phyloP scores from a whole-genome alignment of 1,139 yeast genomes.

The Kodamaea plutei region DNA sequence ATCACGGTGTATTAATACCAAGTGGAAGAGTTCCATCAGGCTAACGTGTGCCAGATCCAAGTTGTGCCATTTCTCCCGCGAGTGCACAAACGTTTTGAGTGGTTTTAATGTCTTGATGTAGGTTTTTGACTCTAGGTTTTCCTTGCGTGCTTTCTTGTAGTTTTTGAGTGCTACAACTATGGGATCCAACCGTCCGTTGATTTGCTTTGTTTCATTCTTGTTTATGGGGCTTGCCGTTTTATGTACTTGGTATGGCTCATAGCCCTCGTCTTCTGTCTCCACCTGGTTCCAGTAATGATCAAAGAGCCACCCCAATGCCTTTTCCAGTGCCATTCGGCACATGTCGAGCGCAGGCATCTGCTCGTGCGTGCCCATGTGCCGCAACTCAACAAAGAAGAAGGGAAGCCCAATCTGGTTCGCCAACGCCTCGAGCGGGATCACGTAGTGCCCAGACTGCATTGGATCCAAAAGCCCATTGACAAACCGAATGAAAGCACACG shows the following conservation, averaged over 20 bases:
- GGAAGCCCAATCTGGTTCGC: slow-evolving; percentile 75
- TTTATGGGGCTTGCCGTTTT: neutral
- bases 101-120: slow-evolving; percentile 41
- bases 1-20: slow-evolving; percentile 20
- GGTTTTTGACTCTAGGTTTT: slow-evolving; percentile 30
- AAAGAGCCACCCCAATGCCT: slow-evolving; percentile 75
- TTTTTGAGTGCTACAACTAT: slow-evolving; percentile 19
- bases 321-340: slow-evolving; percentile 51
- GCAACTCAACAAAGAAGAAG: slow-evolving; percentile 76
- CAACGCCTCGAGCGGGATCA: slow-evolving; percentile 71
- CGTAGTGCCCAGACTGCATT: slow-evolving; percentile 71
- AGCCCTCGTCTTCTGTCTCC: slow-evolving; percentile 23
- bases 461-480: slow-evolving; percentile 93
- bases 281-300: slow-evolving; percentile 67
- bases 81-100: slow-evolving; percentile 15
- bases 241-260: slow-evolving; percentile 15
- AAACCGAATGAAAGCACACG: slow-evolving; percentile 80
- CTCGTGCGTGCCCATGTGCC: slow-evolving; percentile 94
- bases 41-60: slow-evolving; percentile 2
- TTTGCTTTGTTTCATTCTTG: neutral
- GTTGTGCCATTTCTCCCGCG: slow-evolving; percentile 8
- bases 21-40: slow-evolving; percentile 11
- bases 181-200: slow-evolving; percentile 4
- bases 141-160: slow-evolving; percentile 42
- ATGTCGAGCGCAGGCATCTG: slow-evolving; percentile 66